These are phyloP conservation scores for Coemansia aciculifera DNA, from an alignment of 192 early-diverging fungal species.

Conservation along the genomic window DNA sequence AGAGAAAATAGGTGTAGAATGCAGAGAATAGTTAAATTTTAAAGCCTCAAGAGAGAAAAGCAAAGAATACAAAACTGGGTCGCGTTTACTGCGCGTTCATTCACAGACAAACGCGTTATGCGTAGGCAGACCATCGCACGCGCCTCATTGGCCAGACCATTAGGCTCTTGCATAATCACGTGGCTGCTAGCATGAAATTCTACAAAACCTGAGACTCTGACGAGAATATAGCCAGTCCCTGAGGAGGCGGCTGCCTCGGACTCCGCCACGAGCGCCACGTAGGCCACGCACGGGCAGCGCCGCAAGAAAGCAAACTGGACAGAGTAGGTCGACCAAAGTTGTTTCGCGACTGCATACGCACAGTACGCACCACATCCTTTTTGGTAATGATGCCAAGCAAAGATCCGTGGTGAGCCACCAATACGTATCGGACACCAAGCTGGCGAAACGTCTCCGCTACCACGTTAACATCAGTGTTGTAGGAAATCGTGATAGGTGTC, in stretches of 20 bases:
- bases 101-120: background rate
- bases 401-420: constrained; percentile 61
- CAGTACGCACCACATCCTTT: constrained; percentile 64
- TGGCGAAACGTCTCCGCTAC: constrained; percentile 68
- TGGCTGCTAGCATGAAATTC: background rate
- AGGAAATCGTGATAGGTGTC: constrained; percentile 66
- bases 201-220: constrained; percentile 34
- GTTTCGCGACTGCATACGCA: constrained; percentile 48
- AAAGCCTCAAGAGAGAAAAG: background rate
- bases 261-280: background rate
- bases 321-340: constrained; percentile 26
- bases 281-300: background rate
- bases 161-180: background rate
- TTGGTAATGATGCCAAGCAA: constrained; percentile 71
- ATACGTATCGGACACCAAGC: constrained; percentile 65
- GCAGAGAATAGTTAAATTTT: background rate
- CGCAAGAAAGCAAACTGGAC: constrained; percentile 13
- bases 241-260: background rate
- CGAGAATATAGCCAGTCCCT: constrained; percentile 14
- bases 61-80: background rate
- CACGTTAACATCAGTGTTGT: constrained; percentile 62
- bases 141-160: constrained; percentile 12
- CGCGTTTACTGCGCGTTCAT: constrained; percentile 6
- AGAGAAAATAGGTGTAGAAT: background rate
- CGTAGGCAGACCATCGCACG: background rate